Conservation (phyloP, 164 flowering plant species). For the Vitis rotundifolia region DNA sequence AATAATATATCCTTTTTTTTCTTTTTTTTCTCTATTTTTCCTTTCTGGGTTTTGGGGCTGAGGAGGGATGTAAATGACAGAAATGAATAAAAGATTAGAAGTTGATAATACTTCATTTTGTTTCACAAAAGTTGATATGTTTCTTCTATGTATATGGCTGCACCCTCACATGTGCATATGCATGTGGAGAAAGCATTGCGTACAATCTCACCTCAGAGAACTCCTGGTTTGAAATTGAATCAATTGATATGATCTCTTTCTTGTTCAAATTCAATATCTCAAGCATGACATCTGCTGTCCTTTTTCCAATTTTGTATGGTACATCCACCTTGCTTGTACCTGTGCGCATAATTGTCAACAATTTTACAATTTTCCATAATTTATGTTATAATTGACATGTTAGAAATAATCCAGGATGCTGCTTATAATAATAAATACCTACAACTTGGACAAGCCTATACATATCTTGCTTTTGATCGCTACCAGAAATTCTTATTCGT, state of each 20-base stretch:
- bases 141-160: too few species aligned
- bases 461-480: constrained; percentile 74
- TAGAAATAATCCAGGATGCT: too few species aligned
- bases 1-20: neutral
- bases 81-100: neutral
- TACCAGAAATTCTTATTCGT: constrained; percentile 70
- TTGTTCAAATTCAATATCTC: constrained; percentile 42
- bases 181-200: too few species aligned
- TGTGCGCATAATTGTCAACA: constrained; percentile 15
- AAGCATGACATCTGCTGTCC: constrained; percentile 31
- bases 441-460: constrained; percentile 92
- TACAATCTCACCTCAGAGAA: constrained; percentile 39
- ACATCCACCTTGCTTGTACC: constrained; percentile 41
- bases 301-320: constrained; percentile 38
- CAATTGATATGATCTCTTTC: constrained; percentile 41
- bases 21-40: neutral
- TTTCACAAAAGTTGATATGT: too few species aligned
- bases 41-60: neutral
- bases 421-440: constrained; percentile 42
- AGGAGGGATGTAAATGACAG: neutral
- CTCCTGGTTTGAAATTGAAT: constrained; percentile 45
- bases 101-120: too few species aligned
- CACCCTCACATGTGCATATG: too few species aligned
- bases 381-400: neutral
- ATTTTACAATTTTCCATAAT: neutral